phyloP scores from a whole-genome alignment of 208 protist species.

The Wallacemonas sp. region DNA sequence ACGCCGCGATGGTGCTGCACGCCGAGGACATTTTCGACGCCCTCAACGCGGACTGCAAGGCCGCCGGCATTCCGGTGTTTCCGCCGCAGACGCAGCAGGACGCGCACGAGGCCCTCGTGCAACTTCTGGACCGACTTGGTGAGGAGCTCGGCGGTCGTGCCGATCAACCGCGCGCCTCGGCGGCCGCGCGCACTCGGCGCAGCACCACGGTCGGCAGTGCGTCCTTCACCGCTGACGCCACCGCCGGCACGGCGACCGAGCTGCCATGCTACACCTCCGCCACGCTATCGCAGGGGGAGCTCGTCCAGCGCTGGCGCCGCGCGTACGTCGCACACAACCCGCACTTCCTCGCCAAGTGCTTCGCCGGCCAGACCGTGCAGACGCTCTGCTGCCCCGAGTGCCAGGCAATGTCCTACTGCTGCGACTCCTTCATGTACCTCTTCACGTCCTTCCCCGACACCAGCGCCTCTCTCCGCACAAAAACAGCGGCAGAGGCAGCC shows the following conservation, averaged over 20 bases:
- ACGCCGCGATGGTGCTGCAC: slow-evolving; percentile 1
- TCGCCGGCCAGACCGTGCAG: slow-evolving; percentile 27
- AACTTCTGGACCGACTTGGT: slow-evolving; percentile 38
- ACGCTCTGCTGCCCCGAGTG: slow-evolving; percentile 19
- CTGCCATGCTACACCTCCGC: background rate
- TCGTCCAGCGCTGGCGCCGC: slow-evolving; percentile 16
- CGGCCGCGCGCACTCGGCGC: background rate
- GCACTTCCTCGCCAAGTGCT: slow-evolving; percentile 19
- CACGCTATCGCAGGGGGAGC: slow-evolving; percentile 10
- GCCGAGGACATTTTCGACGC: slow-evolving; percentile 4
- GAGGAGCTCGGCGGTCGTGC: slow-evolving; percentile 31
- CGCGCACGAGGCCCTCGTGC: slow-evolving; percentile 42
- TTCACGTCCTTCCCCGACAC: slow-evolving; percentile 10
- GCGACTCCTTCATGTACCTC: slow-evolving; percentile 26
- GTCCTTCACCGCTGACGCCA: background rate
- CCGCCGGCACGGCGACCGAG: background rate
- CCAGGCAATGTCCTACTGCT: slow-evolving; percentile 16
- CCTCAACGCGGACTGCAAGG: slow-evolving; percentile 14
- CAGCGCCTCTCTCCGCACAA: background rate
- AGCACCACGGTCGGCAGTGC: background rate
- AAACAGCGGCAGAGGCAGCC: no score
- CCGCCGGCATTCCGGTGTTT: slow-evolving; percentile 6
- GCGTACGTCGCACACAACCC: slow-evolving; percentile 13
- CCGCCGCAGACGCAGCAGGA: slow-evolving; percentile 42
- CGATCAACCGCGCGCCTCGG: background rate